A percentile compares a stretch with the other conserved stretches of the same genome.
Evolutionary conservation across 164 flowering plant species (phyloP).

Genomic region (Vitis cinerea): DNA sequence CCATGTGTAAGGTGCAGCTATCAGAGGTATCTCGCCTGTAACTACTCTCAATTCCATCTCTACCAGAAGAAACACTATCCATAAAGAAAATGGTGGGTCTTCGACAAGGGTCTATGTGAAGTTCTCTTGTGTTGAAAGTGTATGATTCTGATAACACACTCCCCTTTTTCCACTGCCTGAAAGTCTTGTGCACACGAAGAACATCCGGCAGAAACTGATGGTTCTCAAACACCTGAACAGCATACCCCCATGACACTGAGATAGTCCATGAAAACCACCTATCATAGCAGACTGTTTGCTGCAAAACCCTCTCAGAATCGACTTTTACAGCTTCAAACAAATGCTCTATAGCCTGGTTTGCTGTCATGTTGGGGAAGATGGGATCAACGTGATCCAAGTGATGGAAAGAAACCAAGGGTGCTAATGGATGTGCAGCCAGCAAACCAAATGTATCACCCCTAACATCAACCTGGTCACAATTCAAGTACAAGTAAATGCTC

Average conservation of each 20-base stretch:
- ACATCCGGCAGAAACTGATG: conserved; percentile 41
- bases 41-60: conserved; percentile 17
- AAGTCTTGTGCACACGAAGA: conserved; percentile 36
- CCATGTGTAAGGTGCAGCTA: conserved; percentile 32
- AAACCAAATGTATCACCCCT: conserved; percentile 46
- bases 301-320: conserved; percentile 50
- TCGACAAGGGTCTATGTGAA: conserved; percentile 35
- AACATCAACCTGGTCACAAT: conserved; percentile 40
- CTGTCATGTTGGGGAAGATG: conserved; percentile 57
- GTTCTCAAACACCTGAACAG: conserved; percentile 38
- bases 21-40: conserved; percentile 29
- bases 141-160: conserved; percentile 9
- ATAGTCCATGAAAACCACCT: conserved; percentile 56
- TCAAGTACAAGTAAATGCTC: background rate
- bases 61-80: conserved; percentile 18
- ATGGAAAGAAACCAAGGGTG: conserved; percentile 57
- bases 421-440: conserved; percentile 50
- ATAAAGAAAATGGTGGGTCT: conserved; percentile 48
- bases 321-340: conserved; percentile 29
- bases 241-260: conserved; percentile 67
- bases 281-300: conserved; percentile 61
- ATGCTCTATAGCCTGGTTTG: conserved; percentile 28
- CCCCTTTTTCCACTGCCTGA: conserved; percentile 37
- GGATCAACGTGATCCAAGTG: conserved; percentile 45
- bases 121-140: conserved; percentile 25